phyloP scores from a whole-genome alignment of 2,329 filamentous ascomycete genomes.

The Diaporthe ampelina region DNA sequence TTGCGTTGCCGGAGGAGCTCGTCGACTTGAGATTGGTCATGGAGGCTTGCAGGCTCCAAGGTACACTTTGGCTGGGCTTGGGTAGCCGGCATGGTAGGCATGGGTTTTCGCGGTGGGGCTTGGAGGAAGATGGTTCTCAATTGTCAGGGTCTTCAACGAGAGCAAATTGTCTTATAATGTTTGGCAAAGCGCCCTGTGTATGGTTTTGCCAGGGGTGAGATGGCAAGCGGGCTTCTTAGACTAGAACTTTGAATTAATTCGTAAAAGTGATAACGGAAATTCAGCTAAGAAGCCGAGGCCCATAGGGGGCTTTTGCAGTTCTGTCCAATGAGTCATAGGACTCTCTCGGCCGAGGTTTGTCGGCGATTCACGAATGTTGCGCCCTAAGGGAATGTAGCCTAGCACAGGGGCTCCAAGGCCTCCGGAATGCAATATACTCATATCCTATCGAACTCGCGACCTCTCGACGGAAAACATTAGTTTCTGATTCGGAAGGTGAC shows the following conservation, averaged over 20 bases:
- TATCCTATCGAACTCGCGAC: too few relatives aligned
- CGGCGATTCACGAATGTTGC: not conserved
- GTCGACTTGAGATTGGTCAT: conserved; percentile 37
- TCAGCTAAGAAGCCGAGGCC: not conserved
- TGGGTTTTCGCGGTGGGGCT: not conserved
- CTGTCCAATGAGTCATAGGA: not conserved
- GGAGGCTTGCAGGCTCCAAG: conserved; percentile 39
- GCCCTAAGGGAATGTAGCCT: not conserved
- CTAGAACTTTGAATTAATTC: not conserved
- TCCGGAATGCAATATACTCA: too few relatives aligned
- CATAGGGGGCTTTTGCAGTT: not conserved
- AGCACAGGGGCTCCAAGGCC: not conserved
- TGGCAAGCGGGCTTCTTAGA: not conserved
- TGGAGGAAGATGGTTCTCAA: not conserved
- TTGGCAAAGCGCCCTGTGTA: too few relatives aligned
- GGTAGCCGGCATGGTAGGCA: not conserved
- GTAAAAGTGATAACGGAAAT: not conserved
- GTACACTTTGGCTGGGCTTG: conserved; percentile 26
- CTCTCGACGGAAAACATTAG: too few relatives aligned
- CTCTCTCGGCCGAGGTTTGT: not conserved
- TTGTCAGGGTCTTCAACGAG: not conserved
- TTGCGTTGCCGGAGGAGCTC: conserved; percentile 41
- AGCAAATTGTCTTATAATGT: not conserved
- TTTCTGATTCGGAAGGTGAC: too few relatives aligned
- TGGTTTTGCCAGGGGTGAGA: not conserved